Evolutionary conservation across 2,329 filamentous ascomycete species (phyloP).

Genomic region (Alternaria brassicae): DNA sequence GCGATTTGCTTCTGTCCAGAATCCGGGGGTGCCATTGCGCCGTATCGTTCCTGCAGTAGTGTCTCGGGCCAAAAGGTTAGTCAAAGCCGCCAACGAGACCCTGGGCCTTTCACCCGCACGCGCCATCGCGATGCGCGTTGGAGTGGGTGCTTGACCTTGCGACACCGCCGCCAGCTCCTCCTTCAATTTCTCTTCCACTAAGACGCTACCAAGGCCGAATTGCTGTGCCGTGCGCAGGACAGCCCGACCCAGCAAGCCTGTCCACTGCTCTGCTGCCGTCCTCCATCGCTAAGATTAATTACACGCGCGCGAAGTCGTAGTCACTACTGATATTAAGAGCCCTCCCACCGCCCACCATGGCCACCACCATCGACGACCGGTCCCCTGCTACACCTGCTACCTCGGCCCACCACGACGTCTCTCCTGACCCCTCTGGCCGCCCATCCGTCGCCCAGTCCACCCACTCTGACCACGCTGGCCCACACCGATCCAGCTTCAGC

Average conservation of each 20-base stretch:
- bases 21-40: constrained; percentile 15
- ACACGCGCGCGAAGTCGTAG: constrained; percentile 24
- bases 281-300: constrained; percentile 40
- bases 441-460: constrained; percentile 21
- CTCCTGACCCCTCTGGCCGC: constrained; percentile 36
- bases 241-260: constrained; percentile 19
- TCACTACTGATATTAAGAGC: constrained; percentile 35
- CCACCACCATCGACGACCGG: constrained; percentile 31
- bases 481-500: constrained; percentile 45
- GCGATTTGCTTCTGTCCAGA: constrained; percentile 1
- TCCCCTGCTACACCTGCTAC: constrained; percentile 18
- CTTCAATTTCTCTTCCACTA: constrained; percentile 19
- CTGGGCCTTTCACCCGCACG: constrained; percentile 27
- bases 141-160: constrained; percentile 19
- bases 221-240: constrained; percentile 10
- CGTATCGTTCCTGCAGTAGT: constrained; percentile 30
- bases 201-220: constrained; percentile 3
- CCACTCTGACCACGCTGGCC: constrained; percentile 23
- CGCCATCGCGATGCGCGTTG: constrained; percentile 19
- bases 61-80: constrained; percentile 12
- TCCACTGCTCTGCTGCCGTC: constrained; percentile 26
- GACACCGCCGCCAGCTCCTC: constrained; percentile 17
- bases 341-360: constrained; percentile 36
- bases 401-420: constrained; percentile 32
- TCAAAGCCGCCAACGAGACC: constrained; percentile 15